Conservation (phyloP, 169 alveolate species). For the Theileria annulata region DNA sequence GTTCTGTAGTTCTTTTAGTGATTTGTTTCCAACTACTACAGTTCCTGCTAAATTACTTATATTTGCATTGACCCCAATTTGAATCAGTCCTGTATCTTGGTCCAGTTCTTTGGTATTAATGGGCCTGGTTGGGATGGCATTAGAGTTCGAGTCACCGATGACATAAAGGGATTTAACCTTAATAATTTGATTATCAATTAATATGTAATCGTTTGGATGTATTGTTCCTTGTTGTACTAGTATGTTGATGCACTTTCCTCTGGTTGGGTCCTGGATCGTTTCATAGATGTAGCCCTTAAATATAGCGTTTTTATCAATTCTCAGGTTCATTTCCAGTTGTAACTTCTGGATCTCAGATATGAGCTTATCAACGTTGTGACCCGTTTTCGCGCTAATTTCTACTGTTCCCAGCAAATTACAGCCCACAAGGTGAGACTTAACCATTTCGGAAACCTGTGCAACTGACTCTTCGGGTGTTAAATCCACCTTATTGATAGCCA, state of each 20-base stretch:
- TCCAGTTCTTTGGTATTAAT: neutral
- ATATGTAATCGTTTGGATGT: constrained; percentile 54
- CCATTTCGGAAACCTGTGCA: constrained; percentile 14
- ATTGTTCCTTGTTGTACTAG: constrained; percentile 69
- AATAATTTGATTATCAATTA: neutral
- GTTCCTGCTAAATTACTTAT: constrained; percentile 5
- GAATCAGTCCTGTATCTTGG: neutral
- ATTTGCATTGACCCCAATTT: neutral
- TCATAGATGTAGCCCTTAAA: constrained; percentile 75
- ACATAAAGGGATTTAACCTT: neutral
- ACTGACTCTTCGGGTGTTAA: constrained; percentile 68
- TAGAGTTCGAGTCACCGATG: constrained; percentile 1
- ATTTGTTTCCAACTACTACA: constrained; percentile 2
- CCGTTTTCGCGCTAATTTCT: constrained; percentile 84
- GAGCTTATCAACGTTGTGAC: constrained; percentile 77
- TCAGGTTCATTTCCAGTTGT: constrained; percentile 73
- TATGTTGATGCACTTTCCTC: constrained; percentile 67
- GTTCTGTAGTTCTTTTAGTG: constrained; percentile 8
- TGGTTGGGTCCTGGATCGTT: constrained; percentile 62
- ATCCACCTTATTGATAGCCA: constrained; percentile 91
- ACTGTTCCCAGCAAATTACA: constrained; percentile 71
- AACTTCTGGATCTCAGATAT: constrained; percentile 71
- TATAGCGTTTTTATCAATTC: constrained; percentile 56
- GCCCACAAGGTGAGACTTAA: constrained; percentile 32
- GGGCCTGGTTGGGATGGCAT: neutral